Evolutionary conservation across 768 basidiomycete species (phyloP).

Genomic region (Mycena metata): DNA sequence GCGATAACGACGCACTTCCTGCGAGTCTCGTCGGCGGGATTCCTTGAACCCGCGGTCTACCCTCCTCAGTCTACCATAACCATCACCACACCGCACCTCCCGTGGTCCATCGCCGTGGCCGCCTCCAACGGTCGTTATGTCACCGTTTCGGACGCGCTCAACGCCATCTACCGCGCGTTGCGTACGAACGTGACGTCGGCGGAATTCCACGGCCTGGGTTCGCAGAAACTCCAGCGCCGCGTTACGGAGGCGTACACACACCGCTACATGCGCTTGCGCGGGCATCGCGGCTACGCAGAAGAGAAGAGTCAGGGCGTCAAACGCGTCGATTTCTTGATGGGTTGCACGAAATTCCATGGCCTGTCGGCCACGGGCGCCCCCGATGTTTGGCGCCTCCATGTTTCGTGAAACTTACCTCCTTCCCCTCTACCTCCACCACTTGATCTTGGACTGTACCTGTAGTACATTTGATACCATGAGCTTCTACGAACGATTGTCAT

Average conservation of each 20-base stretch:
- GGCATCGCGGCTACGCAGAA: slow-evolving; percentile 41
- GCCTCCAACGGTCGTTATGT: slow-evolving; percentile 41
- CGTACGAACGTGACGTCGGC: slow-evolving; percentile 47
- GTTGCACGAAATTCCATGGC: slow-evolving; percentile 24
- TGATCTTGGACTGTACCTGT: neutral
- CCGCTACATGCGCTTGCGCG: slow-evolving; percentile 44
- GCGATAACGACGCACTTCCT: slow-evolving; percentile 18
- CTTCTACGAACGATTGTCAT: too few species aligned
- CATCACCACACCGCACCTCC: slow-evolving; percentile 30
- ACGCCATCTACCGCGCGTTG: slow-evolving; percentile 51
- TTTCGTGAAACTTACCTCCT: neutral
- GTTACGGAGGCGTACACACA: slow-evolving; percentile 49
- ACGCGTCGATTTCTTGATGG: slow-evolving; percentile 56
- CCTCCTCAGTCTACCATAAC: slow-evolving; percentile 28
- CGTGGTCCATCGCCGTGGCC: slow-evolving; percentile 39
- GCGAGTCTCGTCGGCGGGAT: slow-evolving; percentile 9
- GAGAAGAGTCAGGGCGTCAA: slow-evolving; percentile 53
- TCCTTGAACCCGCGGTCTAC: slow-evolving; percentile 33
- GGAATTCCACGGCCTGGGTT: slow-evolving; percentile 49
- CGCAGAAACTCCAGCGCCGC: slow-evolving; percentile 41
- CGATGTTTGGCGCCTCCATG: slow-evolving; percentile 18
- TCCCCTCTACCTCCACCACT: neutral
- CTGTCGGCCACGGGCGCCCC: slow-evolving; percentile 3
- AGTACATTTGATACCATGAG: too few species aligned
- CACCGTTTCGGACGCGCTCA: slow-evolving; percentile 54